Conservation (phyloP, 179 eudicot genomes). For the Beta lomatogona region DNA sequence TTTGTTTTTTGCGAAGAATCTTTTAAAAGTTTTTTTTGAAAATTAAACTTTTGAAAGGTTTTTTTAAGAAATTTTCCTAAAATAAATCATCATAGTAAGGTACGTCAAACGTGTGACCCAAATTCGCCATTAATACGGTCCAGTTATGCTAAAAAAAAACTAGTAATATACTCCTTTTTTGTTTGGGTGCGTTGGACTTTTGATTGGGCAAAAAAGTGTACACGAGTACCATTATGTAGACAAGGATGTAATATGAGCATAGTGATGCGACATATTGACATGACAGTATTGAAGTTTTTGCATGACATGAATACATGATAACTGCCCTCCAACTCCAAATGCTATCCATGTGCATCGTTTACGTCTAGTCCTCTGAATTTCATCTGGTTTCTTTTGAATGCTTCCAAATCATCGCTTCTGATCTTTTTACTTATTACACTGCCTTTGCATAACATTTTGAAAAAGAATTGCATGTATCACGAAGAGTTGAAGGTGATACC, state of each 20-base stretch:
- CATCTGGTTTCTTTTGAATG: too few relatives aligned
- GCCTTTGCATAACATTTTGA: too few relatives aligned
- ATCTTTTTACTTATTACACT: too few relatives aligned
- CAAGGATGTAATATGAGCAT: conserved; percentile 2
- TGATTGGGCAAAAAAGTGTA: conserved; percentile 14
- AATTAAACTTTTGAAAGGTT: too few relatives aligned
- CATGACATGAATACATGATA: conserved; percentile 15
- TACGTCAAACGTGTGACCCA: too few relatives aligned
- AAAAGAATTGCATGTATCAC: too few relatives aligned
- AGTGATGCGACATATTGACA: conserved; percentile 18
- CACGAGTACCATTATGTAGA: conserved; percentile 13
- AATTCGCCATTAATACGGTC: not conserved
- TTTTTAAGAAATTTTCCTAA: too few relatives aligned
- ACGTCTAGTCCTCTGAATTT: not conserved
- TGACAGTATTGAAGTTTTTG: conserved; percentile 9
- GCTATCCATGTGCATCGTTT: conserved; percentile 31
- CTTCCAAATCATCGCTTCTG: too few relatives aligned
- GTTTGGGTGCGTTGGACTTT: not conserved
- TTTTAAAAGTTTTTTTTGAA: too few relatives aligned
- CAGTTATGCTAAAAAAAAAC: not conserved
- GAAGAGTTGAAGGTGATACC: too few relatives aligned
- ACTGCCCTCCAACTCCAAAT: conserved; percentile 22
- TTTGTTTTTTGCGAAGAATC: too few relatives aligned
- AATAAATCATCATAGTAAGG: too few relatives aligned
- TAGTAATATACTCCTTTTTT: not conserved